Evolutionary conservation across 768 basidiomycete genomes (phyloP).

Genomic region (Calocera cornea): DNA sequence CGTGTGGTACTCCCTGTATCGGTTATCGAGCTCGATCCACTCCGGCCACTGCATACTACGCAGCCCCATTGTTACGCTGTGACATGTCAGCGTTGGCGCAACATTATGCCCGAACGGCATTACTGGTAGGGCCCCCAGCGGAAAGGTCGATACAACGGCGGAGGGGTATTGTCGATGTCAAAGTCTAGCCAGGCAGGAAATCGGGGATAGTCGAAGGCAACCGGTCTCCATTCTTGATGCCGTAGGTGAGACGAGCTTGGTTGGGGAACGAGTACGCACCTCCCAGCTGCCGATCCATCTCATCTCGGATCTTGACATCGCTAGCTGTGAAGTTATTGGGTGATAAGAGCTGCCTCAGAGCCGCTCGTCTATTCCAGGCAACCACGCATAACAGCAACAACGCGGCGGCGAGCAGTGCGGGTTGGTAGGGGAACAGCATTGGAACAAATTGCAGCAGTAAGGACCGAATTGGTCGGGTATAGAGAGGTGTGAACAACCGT

Average conservation of each 20-base stretch:
- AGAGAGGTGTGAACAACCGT: too few relatives aligned
- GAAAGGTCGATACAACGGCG: conserved; percentile 18
- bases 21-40: conserved; percentile 62
- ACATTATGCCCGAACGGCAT: not conserved
- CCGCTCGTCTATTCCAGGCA: too few relatives aligned
- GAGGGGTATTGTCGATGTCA: conserved; percentile 12
- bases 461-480: too few relatives aligned
- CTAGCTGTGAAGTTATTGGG: not conserved
- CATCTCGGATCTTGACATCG: not conserved
- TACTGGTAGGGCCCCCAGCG: conserved; percentile 14
- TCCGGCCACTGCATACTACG: conserved; percentile 52
- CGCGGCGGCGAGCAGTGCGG: too few relatives aligned
- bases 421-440: too few relatives aligned
- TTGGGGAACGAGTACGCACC: not conserved
- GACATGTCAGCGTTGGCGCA: not conserved
- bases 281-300: not conserved
- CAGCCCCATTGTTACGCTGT: conserved; percentile 56
- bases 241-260: not conserved
- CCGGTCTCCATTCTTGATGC: conserved; percentile 5
- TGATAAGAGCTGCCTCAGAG: too few relatives aligned
- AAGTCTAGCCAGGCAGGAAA: conserved; percentile 6
- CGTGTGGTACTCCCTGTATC: conserved; percentile 40
- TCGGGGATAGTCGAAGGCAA: conserved; percentile 8
- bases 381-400: too few relatives aligned
- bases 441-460: too few relatives aligned